phyloP scores from a whole-genome alignment of 306 rosid genomes.

The Alnus glutinosa region DNA sequence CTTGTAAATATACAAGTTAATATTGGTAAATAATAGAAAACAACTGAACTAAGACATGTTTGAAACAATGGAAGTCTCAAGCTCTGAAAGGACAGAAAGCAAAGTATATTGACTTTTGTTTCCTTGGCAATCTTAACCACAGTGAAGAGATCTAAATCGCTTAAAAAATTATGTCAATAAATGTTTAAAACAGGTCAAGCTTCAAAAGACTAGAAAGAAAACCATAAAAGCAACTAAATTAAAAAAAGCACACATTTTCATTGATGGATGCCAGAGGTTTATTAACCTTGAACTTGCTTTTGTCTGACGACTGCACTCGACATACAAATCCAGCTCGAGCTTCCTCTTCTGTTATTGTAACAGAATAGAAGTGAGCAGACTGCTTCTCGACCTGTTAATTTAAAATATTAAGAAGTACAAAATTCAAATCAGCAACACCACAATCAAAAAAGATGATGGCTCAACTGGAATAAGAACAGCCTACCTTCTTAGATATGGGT shows the following conservation, averaged over 20 bases:
- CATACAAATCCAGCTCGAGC: conserved; percentile 89
- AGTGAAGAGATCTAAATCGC: neutral
- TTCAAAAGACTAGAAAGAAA: conserved; percentile 9
- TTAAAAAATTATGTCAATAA: neutral
- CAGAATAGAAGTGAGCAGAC: conserved; percentile 91
- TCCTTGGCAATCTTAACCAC: neutral
- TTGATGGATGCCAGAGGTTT: conserved; percentile 15
- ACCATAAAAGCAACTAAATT: conserved; percentile 14
- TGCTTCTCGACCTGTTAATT: conserved; percentile 91
- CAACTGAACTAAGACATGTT: neutral
- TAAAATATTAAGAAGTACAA: conserved; percentile 18
- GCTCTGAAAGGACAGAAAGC: neutral
- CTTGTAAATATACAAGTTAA: neutral
- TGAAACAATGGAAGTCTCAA: neutral
- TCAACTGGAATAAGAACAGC: conserved; percentile 4
- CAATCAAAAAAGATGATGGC: neutral
- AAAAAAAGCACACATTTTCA: conserved; percentile 9
- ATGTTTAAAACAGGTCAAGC: neutral
- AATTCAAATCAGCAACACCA: conserved; percentile 15
- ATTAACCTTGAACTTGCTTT: conserved; percentile 96
- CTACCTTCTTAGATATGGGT: conserved; percentile 68
- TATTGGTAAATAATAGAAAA: neutral
- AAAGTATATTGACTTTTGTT: neutral
- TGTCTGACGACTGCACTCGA: conserved; percentile 88
- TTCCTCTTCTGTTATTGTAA: conserved; percentile 78